Conservation (phyloP, 345 rosid species). For the Salix viminalis region DNA sequence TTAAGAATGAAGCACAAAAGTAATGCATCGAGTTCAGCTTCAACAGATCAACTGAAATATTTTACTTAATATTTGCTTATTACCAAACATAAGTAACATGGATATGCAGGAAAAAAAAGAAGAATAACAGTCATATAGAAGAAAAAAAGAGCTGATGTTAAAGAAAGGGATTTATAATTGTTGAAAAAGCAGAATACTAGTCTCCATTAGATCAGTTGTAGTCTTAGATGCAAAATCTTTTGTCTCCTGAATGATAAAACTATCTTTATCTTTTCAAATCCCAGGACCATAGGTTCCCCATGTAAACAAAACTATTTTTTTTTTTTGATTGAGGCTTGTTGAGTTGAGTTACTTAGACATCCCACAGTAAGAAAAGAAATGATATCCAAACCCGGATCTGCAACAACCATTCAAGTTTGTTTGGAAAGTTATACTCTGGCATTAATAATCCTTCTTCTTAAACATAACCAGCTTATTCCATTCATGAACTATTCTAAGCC, state of each 20-base stretch:
- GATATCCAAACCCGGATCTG: background rate
- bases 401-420: background rate
- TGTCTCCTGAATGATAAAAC: background rate
- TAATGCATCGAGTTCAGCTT: background rate
- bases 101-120: background rate
- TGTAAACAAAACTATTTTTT: background rate
- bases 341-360: background rate
- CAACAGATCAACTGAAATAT: background rate
- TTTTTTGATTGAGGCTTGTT: background rate
- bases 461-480: background rate
- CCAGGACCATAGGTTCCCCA: background rate
- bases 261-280: background rate
- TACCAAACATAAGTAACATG: background rate
- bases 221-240: background rate
- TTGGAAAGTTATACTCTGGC: background rate
- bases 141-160: background rate
- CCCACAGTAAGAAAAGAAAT: background rate
- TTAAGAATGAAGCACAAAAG: constrained; percentile 3
- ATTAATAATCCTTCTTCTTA: background rate
- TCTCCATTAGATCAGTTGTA: background rate
- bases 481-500: background rate
- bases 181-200: background rate
- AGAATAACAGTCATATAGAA: background rate
- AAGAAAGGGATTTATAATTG: background rate
- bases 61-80: background rate